Percentiles rank a stretch among this genome's conserved stretches.
Conservation (phyloP, 192 early-diverging fungal genomes). For the Thamnidium elegans region DNA sequence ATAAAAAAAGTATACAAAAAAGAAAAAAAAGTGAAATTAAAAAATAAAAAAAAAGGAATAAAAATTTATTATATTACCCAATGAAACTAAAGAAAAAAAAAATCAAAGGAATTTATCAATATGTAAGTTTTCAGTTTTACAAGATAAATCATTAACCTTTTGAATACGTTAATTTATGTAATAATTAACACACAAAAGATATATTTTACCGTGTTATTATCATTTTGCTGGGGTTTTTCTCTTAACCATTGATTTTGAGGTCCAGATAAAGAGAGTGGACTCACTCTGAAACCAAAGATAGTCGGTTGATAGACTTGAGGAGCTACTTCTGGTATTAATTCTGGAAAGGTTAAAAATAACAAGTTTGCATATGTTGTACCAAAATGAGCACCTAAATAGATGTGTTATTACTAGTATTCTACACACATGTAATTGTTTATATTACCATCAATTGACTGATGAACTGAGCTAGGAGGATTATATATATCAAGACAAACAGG, state of each 20-base stretch:
- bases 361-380: constrained; percentile 92
- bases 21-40: neutral
- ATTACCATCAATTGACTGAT: constrained; percentile 65
- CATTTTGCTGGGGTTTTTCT: constrained; percentile 30
- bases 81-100: no score
- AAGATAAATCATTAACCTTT: no score
- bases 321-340: constrained; percentile 60
- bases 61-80: neutral
- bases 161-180: no score
- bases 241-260: constrained; percentile 95
- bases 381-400: constrained; percentile 78
- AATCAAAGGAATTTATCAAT: no score
- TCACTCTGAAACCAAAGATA: constrained; percentile 92
- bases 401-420: neutral
- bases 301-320: constrained; percentile 71
- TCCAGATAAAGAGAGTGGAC: constrained; percentile 66
- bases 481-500: constrained; percentile 78
- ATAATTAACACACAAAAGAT: no score
- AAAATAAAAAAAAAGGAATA: neutral
- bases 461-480: constrained; percentile 63
- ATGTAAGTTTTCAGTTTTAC: no score
- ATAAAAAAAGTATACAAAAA: neutral
- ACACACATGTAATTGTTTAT: neutral
- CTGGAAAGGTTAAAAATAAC: constrained; percentile 84
- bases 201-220: neutral